A percentile compares a stretch with the other conserved stretches of the same genome.
phyloP scores from a whole-genome alignment of 2,329 filamentous ascomycete genomes.

The Fusarium circinatum region DNA sequence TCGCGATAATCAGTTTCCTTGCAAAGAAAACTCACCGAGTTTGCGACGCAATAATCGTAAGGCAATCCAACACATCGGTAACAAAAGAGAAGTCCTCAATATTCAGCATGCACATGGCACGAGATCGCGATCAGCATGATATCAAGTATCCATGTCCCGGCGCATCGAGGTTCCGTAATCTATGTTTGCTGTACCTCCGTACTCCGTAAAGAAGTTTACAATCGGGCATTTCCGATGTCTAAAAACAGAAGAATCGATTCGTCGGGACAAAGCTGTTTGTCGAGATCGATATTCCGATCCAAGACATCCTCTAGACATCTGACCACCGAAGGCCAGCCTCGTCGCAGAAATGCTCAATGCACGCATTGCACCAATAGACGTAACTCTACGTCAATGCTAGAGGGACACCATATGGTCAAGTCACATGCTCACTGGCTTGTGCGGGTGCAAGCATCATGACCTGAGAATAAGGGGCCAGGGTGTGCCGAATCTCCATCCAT shows the following conservation, averaged over 20 bases:
- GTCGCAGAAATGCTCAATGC: not conserved
- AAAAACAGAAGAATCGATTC: not conserved
- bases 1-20: conserved; percentile 4
- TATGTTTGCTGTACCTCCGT: not conserved
- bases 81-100: conserved; percentile 20
- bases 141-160: not conserved
- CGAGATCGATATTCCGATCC: not conserved
- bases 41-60: conserved; percentile 1
- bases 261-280: not conserved
- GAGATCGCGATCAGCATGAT: conserved; percentile 9
- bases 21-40: not conserved
- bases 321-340: not conserved
- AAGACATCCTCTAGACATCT: conserved; percentile 1
- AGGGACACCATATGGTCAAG: conserved; percentile 19
- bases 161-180: not conserved
- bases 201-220: not conserved
- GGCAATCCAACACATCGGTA: conserved; percentile 8
- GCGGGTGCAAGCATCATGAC: conserved; percentile 37
- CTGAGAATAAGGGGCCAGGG: conserved; percentile 23
- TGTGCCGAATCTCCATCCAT: conserved; percentile 29
- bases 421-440: conserved; percentile 42
- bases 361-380: conserved; percentile 12
- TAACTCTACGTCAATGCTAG: conserved; percentile 15
- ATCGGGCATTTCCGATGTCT: not conserved
- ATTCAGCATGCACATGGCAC: not conserved